Evolutionary conservation across 192 early-diverging fungal species (phyloP), one percentile per base, ranked within the genome.

Genomic region (Coemansia sp.): DNA sequence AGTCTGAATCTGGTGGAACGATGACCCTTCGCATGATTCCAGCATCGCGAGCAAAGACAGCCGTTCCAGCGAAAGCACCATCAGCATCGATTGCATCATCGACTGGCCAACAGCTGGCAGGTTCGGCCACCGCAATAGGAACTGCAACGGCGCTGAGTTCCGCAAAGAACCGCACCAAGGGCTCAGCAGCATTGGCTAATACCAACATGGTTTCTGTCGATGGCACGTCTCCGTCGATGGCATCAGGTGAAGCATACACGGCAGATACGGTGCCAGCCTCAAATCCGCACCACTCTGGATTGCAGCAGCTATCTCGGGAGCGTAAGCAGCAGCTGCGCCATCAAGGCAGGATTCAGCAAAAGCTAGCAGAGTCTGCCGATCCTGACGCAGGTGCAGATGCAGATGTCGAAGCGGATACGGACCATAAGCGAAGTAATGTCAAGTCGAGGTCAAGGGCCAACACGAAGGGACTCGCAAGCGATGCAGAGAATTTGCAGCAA

Each of bases 21-120:
- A 76, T 82, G 79, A 82, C 74, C 2, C 65, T 76, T 48, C 73
- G 79, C n/a, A 82, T 76, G 70, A 49, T 76, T 18, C 79, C 73
- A 24, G 52, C 79, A 16, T 67, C 73, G 45, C 73, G 73, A 15
- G 49, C 60, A 41, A 76, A 82, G 63, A 18, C 72, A 15, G 52
- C 68, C 1, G 61, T 62, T 10, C 34, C 45, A 46, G 44, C 16
- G 18, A 57, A 52, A 8, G 9, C 67, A 16, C n/a, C 60, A 8
- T 60, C 62, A 18, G 20, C 45, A 14, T 36, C 58, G 46, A n/a
- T 35, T 23, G 52, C 61, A 23, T 30, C 16, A 6, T 24, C 45
- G 14, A 30, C 61, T 62, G 51, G 33, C 34, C 26, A 33, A 20
- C 56, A 33, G n/a, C 7, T 2, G 18, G 35, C 34, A 16, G 38